Base-by-base conservation (phyloP, 257 asterid genomes). In the Misopates orontium region DNA sequence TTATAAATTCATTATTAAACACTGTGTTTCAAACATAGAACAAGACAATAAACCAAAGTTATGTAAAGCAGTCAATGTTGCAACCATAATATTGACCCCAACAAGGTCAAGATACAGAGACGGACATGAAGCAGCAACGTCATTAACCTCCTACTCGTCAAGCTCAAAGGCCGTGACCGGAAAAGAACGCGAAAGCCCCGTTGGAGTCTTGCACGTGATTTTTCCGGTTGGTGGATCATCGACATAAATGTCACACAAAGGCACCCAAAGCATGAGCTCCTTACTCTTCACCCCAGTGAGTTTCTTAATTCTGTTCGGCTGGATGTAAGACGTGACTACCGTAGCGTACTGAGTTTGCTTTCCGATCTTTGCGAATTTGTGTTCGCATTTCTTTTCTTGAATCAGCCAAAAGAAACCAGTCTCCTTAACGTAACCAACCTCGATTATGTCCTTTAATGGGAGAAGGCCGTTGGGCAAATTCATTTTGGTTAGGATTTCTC, bases 331-430 rank as follows among this genome's bases (percentile, higher is more conserved):
- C 1, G 85, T 80, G 31, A 80, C 63, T 41, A 60, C 82, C 3
- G 69, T 11, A 0, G 64, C 76, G 40, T 71, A 80, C 23, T 68
- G 69, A 1, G 53, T 68, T 4, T 21, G 12, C 47, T 56, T 55
- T 15, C 78, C 76, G 8, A 74, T 61, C 58, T 70, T 71, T 17
- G 56, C 74, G 42, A 77, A 77, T 49, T 41, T 74, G 70, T 74
- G 80, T 13, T 61, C 71, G 2, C 15, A 42, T 15, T 51, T 67
- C 53, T 77, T 23, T 71, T 71, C 74, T 50, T 74, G 85, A 31
- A 55, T 77, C n/a, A 80, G 60, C 85, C 83, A 80, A 21, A 77
- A 64, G 54, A 80, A 80, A 12, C 85, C 80, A 0, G 72, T 65
- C 0, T 65, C 72, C 25, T 59, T 60, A 3, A 70, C 64, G 19